Conservation (phyloP, 805 yeast species). For the Saccharomycopsis sp. region DNA sequence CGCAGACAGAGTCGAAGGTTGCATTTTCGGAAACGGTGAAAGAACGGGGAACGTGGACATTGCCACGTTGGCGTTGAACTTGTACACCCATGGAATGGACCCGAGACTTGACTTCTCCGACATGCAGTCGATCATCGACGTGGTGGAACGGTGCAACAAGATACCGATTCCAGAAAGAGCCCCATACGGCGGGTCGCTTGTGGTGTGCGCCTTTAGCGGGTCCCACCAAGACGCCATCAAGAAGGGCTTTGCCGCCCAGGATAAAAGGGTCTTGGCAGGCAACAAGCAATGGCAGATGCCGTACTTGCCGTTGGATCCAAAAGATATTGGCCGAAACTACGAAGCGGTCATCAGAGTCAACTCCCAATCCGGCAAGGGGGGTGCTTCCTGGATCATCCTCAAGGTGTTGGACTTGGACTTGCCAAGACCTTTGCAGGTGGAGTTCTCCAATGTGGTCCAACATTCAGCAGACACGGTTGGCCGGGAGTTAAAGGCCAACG, state of each 20-base stretch:
- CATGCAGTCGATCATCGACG: slow-evolving; percentile 53
- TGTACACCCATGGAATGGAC: slow-evolving; percentile 70
- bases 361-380: slow-evolving; percentile 84
- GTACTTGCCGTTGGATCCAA: slow-evolving; percentile 72
- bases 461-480: slow-evolving; percentile 54
- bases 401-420: slow-evolving; percentile 63
- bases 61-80: slow-evolving; percentile 63
- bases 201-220: slow-evolving; percentile 72
- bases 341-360: slow-evolving; percentile 79
- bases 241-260: slow-evolving; percentile 52
- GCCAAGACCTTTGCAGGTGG: slow-evolving; percentile 64
- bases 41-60: slow-evolving; percentile 79
- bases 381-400: slow-evolving; percentile 75
- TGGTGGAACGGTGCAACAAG: slow-evolving; percentile 70
- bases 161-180: slow-evolving; percentile 68
- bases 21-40: slow-evolving; percentile 78
- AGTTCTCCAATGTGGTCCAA: slow-evolving; percentile 59
- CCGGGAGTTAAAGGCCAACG: slow-evolving; percentile 60
- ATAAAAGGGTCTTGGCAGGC: slow-evolving; percentile 39
- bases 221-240: slow-evolving; percentile 66
- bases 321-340: slow-evolving; percentile 71
- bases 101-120: slow-evolving; percentile 69
- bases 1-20: slow-evolving; percentile 79
- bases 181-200: slow-evolving; percentile 73
- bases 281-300: slow-evolving; percentile 59